Base-by-base conservation (phyloP, 2,329 filamentous ascomycete genomes). In the Cercospora janseana region DNA sequence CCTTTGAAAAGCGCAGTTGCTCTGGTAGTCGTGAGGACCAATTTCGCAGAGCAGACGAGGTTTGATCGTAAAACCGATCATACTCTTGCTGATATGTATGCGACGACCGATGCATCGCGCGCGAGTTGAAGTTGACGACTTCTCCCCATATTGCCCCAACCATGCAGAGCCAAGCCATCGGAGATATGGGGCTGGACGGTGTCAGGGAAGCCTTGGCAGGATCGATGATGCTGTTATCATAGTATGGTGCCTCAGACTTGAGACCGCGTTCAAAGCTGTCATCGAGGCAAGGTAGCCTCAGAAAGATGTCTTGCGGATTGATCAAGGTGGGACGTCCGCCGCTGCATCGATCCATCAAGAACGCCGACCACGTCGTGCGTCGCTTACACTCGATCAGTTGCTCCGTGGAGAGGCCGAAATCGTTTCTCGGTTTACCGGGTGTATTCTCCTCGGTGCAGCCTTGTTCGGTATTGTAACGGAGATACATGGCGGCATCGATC, bases 301-400 rank as follows among this genome's bases (percentile, higher is more conserved):
- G 72, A 60, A 85, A 84, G 32, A 86, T 78, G 52, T 88, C 81
- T 54, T 85, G 79, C 4, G 79, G 72, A 40, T 81, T 79, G 52
- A 88, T 75, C 54, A 79, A 76, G 40, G 75, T 79, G 5, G 70
- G 61, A 13, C 69, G 69, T 23, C 82, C 69, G 49, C 69, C 69
- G 42, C 70, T 82, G 53, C 85, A 79, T 40, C 83, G 79, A 70
- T 89, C 86, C 66, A 87, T 77, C 59, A 88, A 70, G 58, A 84
- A 87, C 44, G 81, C 78, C 21, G 82, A 80, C 85, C 85, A 90
- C 61, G 88, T 85, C 0, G 84, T 88, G 49, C 86, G 76, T 56
- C 85, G 77, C 52, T 81, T 77, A 59, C 83, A 84, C 67, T 90
- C 86, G 18, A 78, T 76, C 58, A 83, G 78, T 23, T 69, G 67